A percentile compares a stretch with the other conserved stretches of the same genome.
Evolutionary conservation across 2,329 filamentous ascomycete species (phyloP).

Genomic region (Aspergillus melleus): DNA sequence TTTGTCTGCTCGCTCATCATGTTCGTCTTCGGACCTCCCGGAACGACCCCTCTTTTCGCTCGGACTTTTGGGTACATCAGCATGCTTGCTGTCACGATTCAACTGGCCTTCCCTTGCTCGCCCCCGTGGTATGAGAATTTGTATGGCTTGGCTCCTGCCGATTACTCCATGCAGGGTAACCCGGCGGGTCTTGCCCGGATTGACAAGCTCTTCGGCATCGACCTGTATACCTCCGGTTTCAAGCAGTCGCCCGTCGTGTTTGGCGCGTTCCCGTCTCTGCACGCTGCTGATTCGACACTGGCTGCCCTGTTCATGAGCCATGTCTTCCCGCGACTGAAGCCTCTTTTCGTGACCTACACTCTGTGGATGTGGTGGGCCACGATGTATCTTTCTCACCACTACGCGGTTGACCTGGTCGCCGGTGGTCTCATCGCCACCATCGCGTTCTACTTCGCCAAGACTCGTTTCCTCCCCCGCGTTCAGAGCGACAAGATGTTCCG

Average conservation of each 20-base stretch:
- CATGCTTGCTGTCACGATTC: slow-evolving; percentile 80
- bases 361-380: slow-evolving; percentile 98
- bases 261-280: slow-evolving; percentile 89
- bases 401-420: slow-evolving; percentile 87
- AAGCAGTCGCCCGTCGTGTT: slow-evolving; percentile 89
- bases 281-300: slow-evolving; percentile 84
- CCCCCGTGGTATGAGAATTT: slow-evolving; percentile 96
- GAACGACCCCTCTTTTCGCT: slow-evolving; percentile 80
- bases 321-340: slow-evolving; percentile 79
- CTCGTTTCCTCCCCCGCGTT: slow-evolving; percentile 76
- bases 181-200: slow-evolving; percentile 87
- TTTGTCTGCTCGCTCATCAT: slow-evolving; percentile 75
- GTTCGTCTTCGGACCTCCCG: slow-evolving; percentile 86
- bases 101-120: slow-evolving; percentile 88
- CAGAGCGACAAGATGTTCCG: slow-evolving; percentile 83
- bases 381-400: slow-evolving; percentile 97
- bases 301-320: slow-evolving; percentile 92
- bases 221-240: slow-evolving; percentile 91
- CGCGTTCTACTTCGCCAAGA: slow-evolving; percentile 79
- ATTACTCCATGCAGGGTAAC: slow-evolving; percentile 87
- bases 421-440: slow-evolving; percentile 76
- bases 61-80: slow-evolving; percentile 92
- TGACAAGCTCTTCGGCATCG: slow-evolving; percentile 84
- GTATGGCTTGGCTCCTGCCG: slow-evolving; percentile 85
- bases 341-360: slow-evolving; percentile 78